A percentile compares a stretch with the other conserved stretches of the same genome.
Evolutionary conservation across 202 grass and related monocot genomes (phyloP).

Genomic region (Digitaria exilis): DNA sequence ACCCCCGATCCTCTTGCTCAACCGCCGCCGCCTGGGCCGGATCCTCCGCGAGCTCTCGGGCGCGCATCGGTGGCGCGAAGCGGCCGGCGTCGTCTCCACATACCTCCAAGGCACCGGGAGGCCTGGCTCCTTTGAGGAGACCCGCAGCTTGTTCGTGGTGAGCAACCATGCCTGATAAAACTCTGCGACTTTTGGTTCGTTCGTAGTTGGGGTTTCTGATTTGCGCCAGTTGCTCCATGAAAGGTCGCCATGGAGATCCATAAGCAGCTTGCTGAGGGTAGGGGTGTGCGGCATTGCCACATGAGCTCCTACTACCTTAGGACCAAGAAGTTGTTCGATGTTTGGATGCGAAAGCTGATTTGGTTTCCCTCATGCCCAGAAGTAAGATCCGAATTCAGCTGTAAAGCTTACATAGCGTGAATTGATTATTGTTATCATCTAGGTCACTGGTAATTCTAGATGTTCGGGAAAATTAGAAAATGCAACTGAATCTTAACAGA

Average conservation of each 20-base stretch:
- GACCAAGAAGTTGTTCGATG: constrained; percentile 55
- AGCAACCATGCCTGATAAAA: constrained; percentile 17
- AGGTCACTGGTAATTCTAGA: background rate
- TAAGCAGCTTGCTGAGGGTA: constrained; percentile 41
- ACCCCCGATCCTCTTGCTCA: constrained; percentile 10
- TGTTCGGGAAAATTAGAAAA: constrained; percentile 6
- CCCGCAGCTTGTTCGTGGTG: constrained; percentile 55
- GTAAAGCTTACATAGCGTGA: background rate
- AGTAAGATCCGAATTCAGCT: constrained; percentile 34
- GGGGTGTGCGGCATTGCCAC: background rate
- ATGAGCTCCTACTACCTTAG: constrained; percentile 45
- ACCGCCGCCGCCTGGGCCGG: constrained; percentile 40
- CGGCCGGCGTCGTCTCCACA: constrained; percentile 44
- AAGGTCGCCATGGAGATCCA: constrained; percentile 70
- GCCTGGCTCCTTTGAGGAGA: constrained; percentile 37
- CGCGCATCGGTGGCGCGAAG: constrained; percentile 51
- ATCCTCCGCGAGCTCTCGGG: constrained; percentile 47
- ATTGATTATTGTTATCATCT: background rate
- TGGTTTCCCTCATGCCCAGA: constrained; percentile 42
- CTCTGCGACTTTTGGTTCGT: background rate
- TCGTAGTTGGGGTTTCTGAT: constrained; percentile 30
- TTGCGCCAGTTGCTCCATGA: constrained; percentile 19
- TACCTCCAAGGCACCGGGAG: constrained; percentile 33
- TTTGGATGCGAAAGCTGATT: constrained; percentile 52
- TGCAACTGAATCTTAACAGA: background rate